Conservation (phyloP, 2,329 filamentous ascomycete species). For the Fusarium sp. region DNA sequence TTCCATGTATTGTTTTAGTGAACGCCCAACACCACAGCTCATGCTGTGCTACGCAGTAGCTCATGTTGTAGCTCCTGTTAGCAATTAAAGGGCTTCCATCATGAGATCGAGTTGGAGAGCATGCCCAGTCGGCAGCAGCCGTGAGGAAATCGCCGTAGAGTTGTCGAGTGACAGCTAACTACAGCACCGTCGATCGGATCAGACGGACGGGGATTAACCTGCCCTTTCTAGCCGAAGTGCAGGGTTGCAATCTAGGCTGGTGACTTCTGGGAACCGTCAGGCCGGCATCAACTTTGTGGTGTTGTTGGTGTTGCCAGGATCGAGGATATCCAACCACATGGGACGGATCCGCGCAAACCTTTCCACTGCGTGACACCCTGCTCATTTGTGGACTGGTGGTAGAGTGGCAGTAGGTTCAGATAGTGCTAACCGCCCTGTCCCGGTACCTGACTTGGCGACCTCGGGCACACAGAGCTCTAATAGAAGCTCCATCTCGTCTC, state of each 20-base stretch:
- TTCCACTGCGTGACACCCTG: constrained; percentile 1
- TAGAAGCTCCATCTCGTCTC: neutral
- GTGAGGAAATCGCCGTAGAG: neutral
- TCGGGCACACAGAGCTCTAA: neutral
- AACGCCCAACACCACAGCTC: neutral
- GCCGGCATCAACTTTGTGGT: constrained; percentile 4
- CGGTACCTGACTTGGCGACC: constrained; percentile 21
- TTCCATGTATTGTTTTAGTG: constrained; percentile 3
- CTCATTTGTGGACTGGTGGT: neutral
- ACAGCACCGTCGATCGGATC: constrained; percentile 10
- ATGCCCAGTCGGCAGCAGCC: neutral
- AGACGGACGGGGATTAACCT: constrained; percentile 17
- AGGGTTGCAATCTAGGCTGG: constrained; percentile 1
- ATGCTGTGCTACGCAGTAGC: neutral
- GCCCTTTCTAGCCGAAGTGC: neutral
- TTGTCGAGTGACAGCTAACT: neutral
- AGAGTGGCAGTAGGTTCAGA: constrained; percentile 2
- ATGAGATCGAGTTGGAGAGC: neutral
- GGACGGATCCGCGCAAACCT: constrained; percentile 16
- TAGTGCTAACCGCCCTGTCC: constrained; percentile 25
- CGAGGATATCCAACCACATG: constrained; percentile 27
- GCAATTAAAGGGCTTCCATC: neutral
- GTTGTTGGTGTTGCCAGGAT: constrained; percentile 25
- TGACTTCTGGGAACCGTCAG: neutral
- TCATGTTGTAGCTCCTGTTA: neutral